Percentiles rank a stretch among this genome's conserved stretches.
Evolutionary conservation across 148 eudicot species (phyloP).

Genomic region (Persicaria tinctoria): DNA sequence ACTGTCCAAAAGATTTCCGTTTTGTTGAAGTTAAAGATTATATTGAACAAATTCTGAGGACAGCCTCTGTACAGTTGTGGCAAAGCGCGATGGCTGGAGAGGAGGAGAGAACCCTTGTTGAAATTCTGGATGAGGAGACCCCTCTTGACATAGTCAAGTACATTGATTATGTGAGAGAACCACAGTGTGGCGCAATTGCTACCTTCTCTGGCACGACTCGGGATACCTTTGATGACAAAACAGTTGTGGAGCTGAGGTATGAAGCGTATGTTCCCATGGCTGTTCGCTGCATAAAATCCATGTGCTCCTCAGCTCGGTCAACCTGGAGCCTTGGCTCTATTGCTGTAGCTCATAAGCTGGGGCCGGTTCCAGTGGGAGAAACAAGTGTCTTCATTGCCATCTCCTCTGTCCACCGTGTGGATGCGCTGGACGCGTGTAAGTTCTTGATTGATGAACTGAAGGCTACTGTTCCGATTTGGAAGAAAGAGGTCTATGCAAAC

Average conservation of each 20-base stretch:
- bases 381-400: slow-evolving; percentile 70
- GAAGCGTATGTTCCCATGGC: slow-evolving; percentile 95
- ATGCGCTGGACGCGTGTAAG: slow-evolving; percentile 76
- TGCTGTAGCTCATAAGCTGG: slow-evolving; percentile 68
- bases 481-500: slow-evolving; percentile 80
- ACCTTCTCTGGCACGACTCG: slow-evolving; percentile 92
- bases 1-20: slow-evolving; percentile 14
- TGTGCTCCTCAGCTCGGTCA: slow-evolving; percentile 61
- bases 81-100: slow-evolving; percentile 28
- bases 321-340: slow-evolving; percentile 50
- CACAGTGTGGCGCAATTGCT: slow-evolving; percentile 71
- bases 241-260: slow-evolving; percentile 73
- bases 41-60: background rate
- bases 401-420: slow-evolving; percentile 72
- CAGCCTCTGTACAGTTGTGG: no score
- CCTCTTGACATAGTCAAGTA: slow-evolving; percentile 73
- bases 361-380: slow-evolving; percentile 78
- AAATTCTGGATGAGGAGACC: slow-evolving; percentile 58
- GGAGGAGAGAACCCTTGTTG: slow-evolving; percentile 54
- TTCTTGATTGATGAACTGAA: slow-evolving; percentile 81
- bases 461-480: slow-evolving; percentile 91
- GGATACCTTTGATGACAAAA: slow-evolving; percentile 69
- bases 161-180: slow-evolving; percentile 59
- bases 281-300: slow-evolving; percentile 55
- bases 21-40: background rate